phyloP scores from a whole-genome alignment of 768 basidiomycete genomes.

The Tulasnella sp. region DNA sequence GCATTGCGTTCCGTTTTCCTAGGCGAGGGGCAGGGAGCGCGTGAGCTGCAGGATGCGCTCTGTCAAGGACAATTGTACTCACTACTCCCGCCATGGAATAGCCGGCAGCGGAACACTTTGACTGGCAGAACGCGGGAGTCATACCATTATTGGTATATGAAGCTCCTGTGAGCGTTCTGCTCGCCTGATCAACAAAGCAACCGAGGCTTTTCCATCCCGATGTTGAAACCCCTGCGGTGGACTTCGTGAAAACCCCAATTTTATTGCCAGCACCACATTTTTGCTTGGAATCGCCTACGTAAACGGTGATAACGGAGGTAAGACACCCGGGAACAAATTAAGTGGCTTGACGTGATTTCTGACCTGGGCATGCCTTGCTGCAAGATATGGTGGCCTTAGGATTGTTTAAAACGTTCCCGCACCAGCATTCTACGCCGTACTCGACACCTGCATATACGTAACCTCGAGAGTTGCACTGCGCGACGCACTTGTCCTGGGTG shows the following conservation, averaged over 20 bases:
- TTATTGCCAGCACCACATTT: constrained; percentile 6
- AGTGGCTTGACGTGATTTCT: neutral
- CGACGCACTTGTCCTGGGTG: neutral
- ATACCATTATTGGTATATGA: neutral
- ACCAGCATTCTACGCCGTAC: constrained; percentile 21
- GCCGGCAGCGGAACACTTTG: neutral
- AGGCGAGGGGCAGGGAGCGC: too few relatives aligned
- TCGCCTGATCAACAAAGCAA: neutral
- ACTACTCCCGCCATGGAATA: neutral
- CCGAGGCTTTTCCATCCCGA: neutral
- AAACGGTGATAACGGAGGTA: neutral
- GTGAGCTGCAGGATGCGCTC: too few relatives aligned
- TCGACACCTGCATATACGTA: constrained; percentile 15
- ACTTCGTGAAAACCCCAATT: neutral
- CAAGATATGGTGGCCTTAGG: neutral
- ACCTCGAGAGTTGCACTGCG: neutral
- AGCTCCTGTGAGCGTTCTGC: neutral
- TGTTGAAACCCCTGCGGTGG: neutral
- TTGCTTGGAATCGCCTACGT: neutral
- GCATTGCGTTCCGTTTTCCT: neutral
- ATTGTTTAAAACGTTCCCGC: neutral
- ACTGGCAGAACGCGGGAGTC: neutral
- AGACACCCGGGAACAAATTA: neutral
- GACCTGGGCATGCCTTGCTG: neutral
- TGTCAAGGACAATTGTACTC: neutral